Evolutionary conservation across 306 rosid genomes (phyloP).

Genomic region (Spatholobus suberectus): DNA sequence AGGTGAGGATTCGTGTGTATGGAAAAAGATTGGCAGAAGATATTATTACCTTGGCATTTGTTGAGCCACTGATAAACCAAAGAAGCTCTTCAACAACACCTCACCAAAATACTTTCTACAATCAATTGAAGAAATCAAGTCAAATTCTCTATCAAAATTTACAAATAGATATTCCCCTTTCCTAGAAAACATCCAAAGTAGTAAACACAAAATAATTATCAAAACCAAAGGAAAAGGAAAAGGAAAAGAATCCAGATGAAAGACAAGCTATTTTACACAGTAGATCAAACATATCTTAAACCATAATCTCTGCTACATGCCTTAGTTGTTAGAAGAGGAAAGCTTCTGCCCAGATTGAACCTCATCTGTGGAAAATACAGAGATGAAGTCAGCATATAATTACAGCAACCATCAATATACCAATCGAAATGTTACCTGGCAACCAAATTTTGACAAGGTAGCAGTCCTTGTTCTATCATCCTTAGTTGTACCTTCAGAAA

Average conservation of each 20-base stretch:
- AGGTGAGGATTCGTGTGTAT: background rate
- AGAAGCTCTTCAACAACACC: conserved; percentile 98
- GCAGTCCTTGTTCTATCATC: conserved; percentile 97
- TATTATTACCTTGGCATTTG: conserved; percentile 85
- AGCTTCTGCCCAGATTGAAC: conserved; percentile 82
- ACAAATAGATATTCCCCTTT: conserved; percentile 35
- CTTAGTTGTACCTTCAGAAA: conserved; percentile 78
- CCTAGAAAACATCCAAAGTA: conserved; percentile 25
- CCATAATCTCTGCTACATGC: conserved; percentile 50
- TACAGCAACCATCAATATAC: conserved; percentile 31
- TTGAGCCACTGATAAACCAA: conserved; percentile 98
- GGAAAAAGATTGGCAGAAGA: conserved; percentile 13
- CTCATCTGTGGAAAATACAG: conserved; percentile 70
- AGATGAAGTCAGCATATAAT: conserved; percentile 37
- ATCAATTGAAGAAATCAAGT: conserved; percentile 51
- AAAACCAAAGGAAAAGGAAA: conserved; percentile 11
- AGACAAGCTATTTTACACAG: background rate
- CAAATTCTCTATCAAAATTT: conserved; percentile 41
- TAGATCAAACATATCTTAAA: conserved; percentile 18
- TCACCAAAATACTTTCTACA: conserved; percentile 95
- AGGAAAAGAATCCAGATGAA: conserved; percentile 5
- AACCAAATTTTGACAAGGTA: conserved; percentile 89
- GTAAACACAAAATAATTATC: background rate
- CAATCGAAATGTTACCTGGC: conserved; percentile 69
- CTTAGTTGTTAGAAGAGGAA: conserved; percentile 97